Evolutionary conservation across 2,329 filamentous ascomycete genomes (phyloP), one percentile per base, ranked within the genome.

Genomic region (Fusarium gaditjirri): DNA sequence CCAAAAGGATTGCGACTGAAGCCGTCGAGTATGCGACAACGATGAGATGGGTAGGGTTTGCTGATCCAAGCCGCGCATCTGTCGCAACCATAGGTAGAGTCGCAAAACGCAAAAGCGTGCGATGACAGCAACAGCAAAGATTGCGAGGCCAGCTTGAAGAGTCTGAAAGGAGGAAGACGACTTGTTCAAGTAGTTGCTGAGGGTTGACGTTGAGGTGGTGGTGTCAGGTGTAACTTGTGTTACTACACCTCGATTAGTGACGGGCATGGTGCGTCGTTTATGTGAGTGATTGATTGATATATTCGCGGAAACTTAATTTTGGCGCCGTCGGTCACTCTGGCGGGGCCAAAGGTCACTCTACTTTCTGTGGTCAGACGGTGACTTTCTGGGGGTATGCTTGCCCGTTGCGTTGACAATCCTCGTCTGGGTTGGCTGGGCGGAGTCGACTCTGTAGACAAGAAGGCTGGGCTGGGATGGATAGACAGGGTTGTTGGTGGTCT

Each of bases 91-190:
- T 74, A 61, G 55, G 70, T 73, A 77, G 47, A 75, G 52, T 35
- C 58, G 74, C 54, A 72, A 66, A 43, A 77, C 56, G 64, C 79
- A 79, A 68, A 75, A 78, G 35, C 78, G 78, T 62, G 79, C 77
- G 69, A 83, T 78, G 62, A 80, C 61, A 62, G 81, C 70, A 58
- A 84, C 61, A 61, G 79, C 79, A 72, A 83, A 79, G 65, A 81
- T 64, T 59, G 79, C 76, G 42, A 82, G 75, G 31, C 76, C 77
- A 59, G 72, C 69, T 49, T 76, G 75, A 44, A 80, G 59, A 50
- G 74, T 75, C 36, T 74, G 68, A 62, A 77, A 72, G 55, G 77
- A 68, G 79, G 80, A 79, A 64, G 74, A 70, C 54, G 78, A 75
- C 70, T 61, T 65, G 60, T 68, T 81, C 65, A 80, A 79, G 77